Evolutionary conservation across 495 filamentous ascomycete genomes (phyloP), one percentile per base, ranked within the genome.

Genomic region (Xylaria longipes): DNA sequence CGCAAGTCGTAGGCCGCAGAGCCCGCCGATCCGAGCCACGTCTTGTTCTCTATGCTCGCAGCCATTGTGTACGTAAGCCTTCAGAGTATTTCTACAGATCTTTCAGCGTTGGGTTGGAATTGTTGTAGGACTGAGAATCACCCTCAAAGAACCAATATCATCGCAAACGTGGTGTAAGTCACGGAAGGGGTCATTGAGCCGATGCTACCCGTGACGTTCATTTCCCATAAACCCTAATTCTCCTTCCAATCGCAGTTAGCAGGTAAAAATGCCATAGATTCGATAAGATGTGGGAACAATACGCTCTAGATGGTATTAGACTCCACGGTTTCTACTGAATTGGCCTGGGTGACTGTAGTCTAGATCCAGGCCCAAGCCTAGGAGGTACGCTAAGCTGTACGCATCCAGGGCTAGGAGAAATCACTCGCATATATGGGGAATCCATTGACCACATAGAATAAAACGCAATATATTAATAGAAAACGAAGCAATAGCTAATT

Each of bases 1-100:
- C 83, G 78, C 39, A 84, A 71, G 63, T 84, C 82, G 45, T 71
- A 74, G 29, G 80, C 83, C 6, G 75, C 82, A 11, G 82, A 78
- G 37, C 83, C 83, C 54, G 73, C 72, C 50, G 80, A 79, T 57
- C 83, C 83, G 41, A 84, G 67, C 83, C 83, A 78, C 8, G 57
- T 60, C 57, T 37, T 60, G 31, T 60, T 60, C 3, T 37, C 57
- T 35, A 60, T 60, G n/a, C n/a, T 8, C 31, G 29, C 22, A 29
- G 20, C 33, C 57, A 60, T 60, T 9, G 20, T 60, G 33, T 60
- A 3, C 39, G 33, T 60, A 3, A 12, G 20, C 57, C 39, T 60
- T 37, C 17, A 60, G 2, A 22, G 17, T 60, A 22, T 37, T 22
- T 60, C 17, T 60, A 35, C 57, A 22, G 39, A 7, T 37, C 7